A percentile compares a stretch with the other conserved stretches of the same genome.
These are phyloP conservation scores for Panaeolus papilionaceus DNA, from an alignment of 768 basidiomycete species.

Conservation along the genomic window DNA sequence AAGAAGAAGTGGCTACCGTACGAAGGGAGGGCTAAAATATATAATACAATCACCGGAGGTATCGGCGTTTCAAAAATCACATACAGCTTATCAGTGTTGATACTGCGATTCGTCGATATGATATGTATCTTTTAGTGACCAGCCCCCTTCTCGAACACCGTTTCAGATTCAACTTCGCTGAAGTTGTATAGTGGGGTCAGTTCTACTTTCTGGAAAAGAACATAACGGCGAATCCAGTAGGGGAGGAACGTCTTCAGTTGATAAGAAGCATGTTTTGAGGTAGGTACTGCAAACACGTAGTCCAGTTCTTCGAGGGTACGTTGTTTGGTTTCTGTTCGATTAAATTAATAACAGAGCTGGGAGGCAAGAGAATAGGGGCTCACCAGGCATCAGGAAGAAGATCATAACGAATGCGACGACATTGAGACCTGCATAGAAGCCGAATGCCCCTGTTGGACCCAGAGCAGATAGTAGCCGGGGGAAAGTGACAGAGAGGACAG, in stretches of 20 bases:
- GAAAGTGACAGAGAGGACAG: conserved; percentile 64
- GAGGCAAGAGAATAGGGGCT: conserved; percentile 22
- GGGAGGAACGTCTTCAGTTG: conserved; percentile 52
- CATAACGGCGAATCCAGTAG: conserved; percentile 55
- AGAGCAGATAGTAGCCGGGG: conserved; percentile 59
- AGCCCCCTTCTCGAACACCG: conserved; percentile 21
- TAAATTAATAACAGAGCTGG: conserved; percentile 11
- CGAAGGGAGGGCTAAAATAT: neutral
- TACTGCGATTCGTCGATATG: neutral
- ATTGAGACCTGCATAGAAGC: conserved; percentile 62
- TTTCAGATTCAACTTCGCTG: conserved; percentile 48
- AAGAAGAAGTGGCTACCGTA: neutral
- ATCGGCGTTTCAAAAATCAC: neutral
- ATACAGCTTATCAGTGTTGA: neutral
- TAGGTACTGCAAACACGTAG: conserved; percentile 60
- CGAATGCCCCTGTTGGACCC: conserved; percentile 54
- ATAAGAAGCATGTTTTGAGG: conserved; percentile 48
- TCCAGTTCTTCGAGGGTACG: conserved; percentile 58
- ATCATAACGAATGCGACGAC: conserved; percentile 59
- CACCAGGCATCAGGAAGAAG: conserved; percentile 60
- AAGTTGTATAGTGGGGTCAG: conserved; percentile 59
- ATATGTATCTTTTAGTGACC: conserved; percentile 13
- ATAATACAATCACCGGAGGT: neutral
- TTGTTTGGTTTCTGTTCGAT: conserved; percentile 52
- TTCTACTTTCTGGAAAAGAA: conserved; percentile 45